Conservation (phyloP, 345 rosid genomes). For the Ceriops zippeliana region DNA sequence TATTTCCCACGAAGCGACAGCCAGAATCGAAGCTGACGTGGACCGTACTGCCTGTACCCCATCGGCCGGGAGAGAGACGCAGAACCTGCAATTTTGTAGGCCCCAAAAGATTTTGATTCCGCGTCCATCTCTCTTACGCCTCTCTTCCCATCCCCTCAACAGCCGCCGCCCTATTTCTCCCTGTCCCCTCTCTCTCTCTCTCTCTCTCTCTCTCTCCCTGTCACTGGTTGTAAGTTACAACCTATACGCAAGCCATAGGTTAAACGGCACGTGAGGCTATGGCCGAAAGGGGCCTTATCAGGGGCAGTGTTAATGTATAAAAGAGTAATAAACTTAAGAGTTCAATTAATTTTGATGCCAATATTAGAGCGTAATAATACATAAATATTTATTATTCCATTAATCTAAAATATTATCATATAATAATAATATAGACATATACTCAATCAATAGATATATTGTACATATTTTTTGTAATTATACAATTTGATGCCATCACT, state of each 20-base stretch:
- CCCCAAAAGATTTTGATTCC: constrained; percentile 5
- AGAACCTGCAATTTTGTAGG: constrained; percentile 11
- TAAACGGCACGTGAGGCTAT: too few relatives aligned
- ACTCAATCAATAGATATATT: too few relatives aligned
- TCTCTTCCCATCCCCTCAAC: constrained; percentile 43
- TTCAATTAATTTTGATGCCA: too few relatives aligned
- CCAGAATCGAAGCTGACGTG: constrained; percentile 27
- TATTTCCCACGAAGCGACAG: constrained; percentile 7
- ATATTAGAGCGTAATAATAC: too few relatives aligned
- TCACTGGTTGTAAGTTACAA: too few relatives aligned
- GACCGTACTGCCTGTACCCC: constrained; percentile 20
- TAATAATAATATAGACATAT: too few relatives aligned
- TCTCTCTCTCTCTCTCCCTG: too few relatives aligned
- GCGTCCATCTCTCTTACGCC: constrained; percentile 26
- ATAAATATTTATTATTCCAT: too few relatives aligned
- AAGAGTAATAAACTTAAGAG: neutral
- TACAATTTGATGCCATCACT: too few relatives aligned
- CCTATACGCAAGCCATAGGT: too few relatives aligned
- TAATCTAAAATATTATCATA: too few relatives aligned
- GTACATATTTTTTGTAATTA: too few relatives aligned
- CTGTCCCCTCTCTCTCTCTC: neutral
- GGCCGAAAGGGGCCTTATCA: constrained; percentile 5
- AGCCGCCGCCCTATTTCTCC: constrained; percentile 41
- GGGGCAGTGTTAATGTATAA: neutral
- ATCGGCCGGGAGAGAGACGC: constrained; percentile 18